These are phyloP conservation scores for Poa pratensis DNA, from an alignment of 176 grass and related monocot genomes.

Conservation along the genomic window DNA sequence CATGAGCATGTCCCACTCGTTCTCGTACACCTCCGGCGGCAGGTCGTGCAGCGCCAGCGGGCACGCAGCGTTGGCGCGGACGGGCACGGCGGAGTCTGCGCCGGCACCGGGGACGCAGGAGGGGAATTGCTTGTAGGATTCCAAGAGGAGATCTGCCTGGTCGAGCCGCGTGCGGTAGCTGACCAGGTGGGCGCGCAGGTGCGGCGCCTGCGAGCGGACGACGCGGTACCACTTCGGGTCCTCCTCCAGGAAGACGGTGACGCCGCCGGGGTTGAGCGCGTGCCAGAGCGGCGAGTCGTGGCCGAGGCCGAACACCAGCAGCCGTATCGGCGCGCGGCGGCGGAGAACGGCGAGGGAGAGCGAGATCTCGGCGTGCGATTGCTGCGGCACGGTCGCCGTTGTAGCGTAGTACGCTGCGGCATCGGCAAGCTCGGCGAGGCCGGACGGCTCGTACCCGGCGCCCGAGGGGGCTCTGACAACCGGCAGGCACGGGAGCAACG, in stretches of 20 bases:
- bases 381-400: constrained; percentile 47
- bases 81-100: too few species aligned
- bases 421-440: constrained; percentile 20
- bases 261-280: constrained; percentile 66
- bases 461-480: background rate
- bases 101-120: constrained; percentile 43
- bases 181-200: constrained; percentile 57
- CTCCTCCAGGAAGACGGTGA: constrained; percentile 72
- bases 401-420: constrained; percentile 41
- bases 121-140: background rate
- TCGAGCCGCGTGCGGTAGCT: constrained; percentile 52
- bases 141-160: constrained; percentile 43
- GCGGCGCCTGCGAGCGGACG: constrained; percentile 29
- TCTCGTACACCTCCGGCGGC: constrained; percentile 63
- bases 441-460: constrained; percentile 32
- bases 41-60: constrained; percentile 63
- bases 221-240: constrained; percentile 50
- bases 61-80: constrained; percentile 47
- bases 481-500: constrained; percentile 33
- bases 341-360: constrained; percentile 56
- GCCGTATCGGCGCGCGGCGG: constrained; percentile 51
- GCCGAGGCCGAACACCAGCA: constrained; percentile 57
- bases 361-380: constrained; percentile 51
- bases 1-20: constrained; percentile 82
- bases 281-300: constrained; percentile 61